These are phyloP conservation scores for Erodium chrysanthum DNA, from an alignment of 441 rosid species.

Conservation along the genomic window DNA sequence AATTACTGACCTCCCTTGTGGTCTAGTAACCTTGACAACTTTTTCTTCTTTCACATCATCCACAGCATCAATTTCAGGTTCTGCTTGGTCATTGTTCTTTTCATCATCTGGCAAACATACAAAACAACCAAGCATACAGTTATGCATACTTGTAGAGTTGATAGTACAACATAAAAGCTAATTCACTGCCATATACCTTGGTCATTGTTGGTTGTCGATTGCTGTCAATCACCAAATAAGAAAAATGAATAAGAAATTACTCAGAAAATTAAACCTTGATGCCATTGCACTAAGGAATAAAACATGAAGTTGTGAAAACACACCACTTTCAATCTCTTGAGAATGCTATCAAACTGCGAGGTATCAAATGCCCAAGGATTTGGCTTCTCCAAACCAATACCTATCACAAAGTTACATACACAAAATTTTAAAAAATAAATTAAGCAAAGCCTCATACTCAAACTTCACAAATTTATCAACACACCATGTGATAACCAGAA, in stretches of 20 bases:
- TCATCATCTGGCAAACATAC: constrained; percentile 27
- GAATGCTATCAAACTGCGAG: constrained; percentile 82
- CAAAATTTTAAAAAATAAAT: not conserved
- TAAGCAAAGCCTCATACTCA: too few relatives aligned
- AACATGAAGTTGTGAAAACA: not conserved
- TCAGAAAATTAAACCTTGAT: not conserved
- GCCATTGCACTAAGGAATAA: not conserved
- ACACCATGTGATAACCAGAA: not conserved
- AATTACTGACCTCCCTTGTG: constrained; percentile 71
- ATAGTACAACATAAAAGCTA: not conserved
- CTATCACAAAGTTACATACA: constrained; percentile 27
- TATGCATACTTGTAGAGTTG: not conserved
- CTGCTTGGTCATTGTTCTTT: constrained; percentile 29
- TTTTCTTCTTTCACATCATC: constrained; percentile 32
- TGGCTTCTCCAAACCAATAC: constrained; percentile 84
- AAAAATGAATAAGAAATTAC: not conserved
- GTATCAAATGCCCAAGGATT: constrained; percentile 95
- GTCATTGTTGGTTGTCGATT: constrained; percentile 39
- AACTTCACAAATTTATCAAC: not conserved
- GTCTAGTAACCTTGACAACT: constrained; percentile 59
- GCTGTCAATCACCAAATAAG: constrained; percentile 34
- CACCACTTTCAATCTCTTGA: constrained; percentile 92
- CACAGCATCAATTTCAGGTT: constrained; percentile 25
- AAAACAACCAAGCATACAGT: not conserved
- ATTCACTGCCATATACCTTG: constrained; percentile 39